Evolutionary conservation across 2,329 filamentous ascomycete species (phyloP).

Genomic region (Rasamsonia emersonii): DNA sequence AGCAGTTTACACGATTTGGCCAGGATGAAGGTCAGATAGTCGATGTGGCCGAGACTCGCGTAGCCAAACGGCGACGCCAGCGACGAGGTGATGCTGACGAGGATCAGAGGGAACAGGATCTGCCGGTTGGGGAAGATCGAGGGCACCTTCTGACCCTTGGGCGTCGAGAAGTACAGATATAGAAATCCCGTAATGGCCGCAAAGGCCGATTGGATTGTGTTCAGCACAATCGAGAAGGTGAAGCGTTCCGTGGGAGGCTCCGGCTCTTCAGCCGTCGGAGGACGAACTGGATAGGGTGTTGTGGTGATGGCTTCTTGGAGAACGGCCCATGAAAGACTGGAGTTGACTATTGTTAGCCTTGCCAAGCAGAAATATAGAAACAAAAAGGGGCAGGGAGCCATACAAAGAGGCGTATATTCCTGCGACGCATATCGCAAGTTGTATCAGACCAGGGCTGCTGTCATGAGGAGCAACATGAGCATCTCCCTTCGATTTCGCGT

Average conservation of each 20-base stretch:
- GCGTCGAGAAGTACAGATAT: constrained; percentile 64
- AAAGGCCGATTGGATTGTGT: constrained; percentile 88
- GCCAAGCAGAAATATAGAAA: background rate
- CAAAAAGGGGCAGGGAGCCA: constrained; percentile 8
- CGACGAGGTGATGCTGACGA: constrained; percentile 80
- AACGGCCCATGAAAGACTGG: constrained; percentile 87
- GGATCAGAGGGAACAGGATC: constrained; percentile 69
- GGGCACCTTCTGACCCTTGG: constrained; percentile 38
- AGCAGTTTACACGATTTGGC: constrained; percentile 97
- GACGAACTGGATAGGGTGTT: constrained; percentile 63
- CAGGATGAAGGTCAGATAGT: constrained; percentile 96
- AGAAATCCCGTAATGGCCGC: constrained; percentile 72
- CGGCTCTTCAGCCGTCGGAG: constrained; percentile 37
- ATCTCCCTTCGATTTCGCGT: constrained; percentile 8
- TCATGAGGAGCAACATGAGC: constrained; percentile 2
- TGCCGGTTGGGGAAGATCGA: constrained; percentile 64
- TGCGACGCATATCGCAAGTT: constrained; percentile 77
- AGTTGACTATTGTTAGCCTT: constrained; percentile 6
- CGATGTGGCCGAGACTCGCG: constrained; percentile 82
- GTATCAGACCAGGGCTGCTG: constrained; percentile 51
- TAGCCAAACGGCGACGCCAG: constrained; percentile 95
- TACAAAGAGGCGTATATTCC: constrained; percentile 98
- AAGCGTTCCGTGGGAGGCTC: constrained; percentile 57
- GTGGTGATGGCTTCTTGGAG: constrained; percentile 97
- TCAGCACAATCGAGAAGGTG: constrained; percentile 89